phyloP scores from a whole-genome alignment of 768 basidiomycete genomes.

The Boletus reticulatus region DNA sequence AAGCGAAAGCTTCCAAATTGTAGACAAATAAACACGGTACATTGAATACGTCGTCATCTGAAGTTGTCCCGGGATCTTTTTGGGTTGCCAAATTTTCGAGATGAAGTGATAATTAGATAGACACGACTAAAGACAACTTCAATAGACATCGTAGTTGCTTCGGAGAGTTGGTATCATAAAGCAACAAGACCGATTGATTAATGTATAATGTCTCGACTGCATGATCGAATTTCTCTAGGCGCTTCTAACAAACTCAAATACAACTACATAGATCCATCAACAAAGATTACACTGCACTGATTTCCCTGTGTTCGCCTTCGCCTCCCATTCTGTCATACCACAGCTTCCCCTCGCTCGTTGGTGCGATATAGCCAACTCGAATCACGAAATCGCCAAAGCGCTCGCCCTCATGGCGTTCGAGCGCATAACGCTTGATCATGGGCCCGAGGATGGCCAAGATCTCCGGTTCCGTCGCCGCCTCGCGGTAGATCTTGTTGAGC shows the following conservation, averaged over 20 bases:
- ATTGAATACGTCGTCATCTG: too few relatives aligned
- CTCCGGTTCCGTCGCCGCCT: conserved; percentile 87
- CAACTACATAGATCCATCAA: too few relatives aligned
- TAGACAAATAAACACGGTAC: background rate
- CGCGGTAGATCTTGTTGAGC: conserved; percentile 94
- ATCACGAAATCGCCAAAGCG: conserved; percentile 96
- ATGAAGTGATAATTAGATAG: too few relatives aligned
- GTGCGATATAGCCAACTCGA: conserved; percentile 84
- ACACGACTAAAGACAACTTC: too few relatives aligned
- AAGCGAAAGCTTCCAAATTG: conserved; percentile 20
- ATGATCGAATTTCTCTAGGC: too few relatives aligned
- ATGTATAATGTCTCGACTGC: too few relatives aligned
- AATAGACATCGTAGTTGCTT: too few relatives aligned
- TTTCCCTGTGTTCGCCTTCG: conserved; percentile 56
- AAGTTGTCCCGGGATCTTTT: too few relatives aligned
- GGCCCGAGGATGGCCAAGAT: conserved; percentile 85
- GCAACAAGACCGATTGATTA: too few relatives aligned
- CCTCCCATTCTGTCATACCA: conserved; percentile 90
- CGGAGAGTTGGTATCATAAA: too few relatives aligned
- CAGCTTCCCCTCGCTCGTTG: conserved; percentile 76
- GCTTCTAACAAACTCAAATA: too few relatives aligned
- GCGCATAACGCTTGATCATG: conserved; percentile 93
- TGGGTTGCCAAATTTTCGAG: too few relatives aligned
- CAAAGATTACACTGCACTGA: conserved; percentile 9
- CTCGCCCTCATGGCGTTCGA: conserved; percentile 85